Evolutionary conservation across 2,329 filamentous ascomycete species (phyloP).

Genomic region (Pseudofabraea citricarpa): DNA sequence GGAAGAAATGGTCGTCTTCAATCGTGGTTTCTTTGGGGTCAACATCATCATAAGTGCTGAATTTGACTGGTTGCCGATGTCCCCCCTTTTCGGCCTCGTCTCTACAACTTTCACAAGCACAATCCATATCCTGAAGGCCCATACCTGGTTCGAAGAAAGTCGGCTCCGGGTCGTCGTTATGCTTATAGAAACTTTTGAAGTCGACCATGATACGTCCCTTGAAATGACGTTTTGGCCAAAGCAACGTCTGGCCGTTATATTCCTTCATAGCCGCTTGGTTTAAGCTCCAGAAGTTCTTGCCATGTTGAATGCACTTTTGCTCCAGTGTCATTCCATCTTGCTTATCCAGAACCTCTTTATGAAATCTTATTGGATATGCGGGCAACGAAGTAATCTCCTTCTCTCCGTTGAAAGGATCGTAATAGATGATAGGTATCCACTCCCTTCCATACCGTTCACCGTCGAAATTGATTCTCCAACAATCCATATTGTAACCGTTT

Average conservation of each 20-base stretch:
- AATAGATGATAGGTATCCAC: background rate
- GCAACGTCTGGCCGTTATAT: background rate
- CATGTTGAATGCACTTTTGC: background rate
- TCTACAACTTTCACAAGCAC: conserved; percentile 11
- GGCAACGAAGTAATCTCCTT: background rate
- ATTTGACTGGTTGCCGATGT: conserved; percentile 15
- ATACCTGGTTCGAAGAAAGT: conserved; percentile 12
- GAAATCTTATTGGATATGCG: background rate
- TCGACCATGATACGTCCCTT: background rate
- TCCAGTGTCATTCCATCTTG: background rate
- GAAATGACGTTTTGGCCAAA: conserved; percentile 1
- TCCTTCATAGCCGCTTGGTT: background rate
- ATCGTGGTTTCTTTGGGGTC: background rate
- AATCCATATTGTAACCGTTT: too few relatives aligned
- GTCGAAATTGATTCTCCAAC: too few relatives aligned
- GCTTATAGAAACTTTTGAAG: background rate
- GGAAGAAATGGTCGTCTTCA: background rate
- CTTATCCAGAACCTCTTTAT: background rate
- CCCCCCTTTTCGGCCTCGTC: conserved; percentile 13
- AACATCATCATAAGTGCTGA: conserved; percentile 12
- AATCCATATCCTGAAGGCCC: conserved; percentile 16
- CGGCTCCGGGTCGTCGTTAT: conserved; percentile 4
- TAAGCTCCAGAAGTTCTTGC: background rate
- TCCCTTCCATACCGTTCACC: background rate
- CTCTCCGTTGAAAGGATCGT: background rate